phyloP scores from a whole-genome alignment of 179 eudicot species.

The Dionaea muscipula region DNA sequence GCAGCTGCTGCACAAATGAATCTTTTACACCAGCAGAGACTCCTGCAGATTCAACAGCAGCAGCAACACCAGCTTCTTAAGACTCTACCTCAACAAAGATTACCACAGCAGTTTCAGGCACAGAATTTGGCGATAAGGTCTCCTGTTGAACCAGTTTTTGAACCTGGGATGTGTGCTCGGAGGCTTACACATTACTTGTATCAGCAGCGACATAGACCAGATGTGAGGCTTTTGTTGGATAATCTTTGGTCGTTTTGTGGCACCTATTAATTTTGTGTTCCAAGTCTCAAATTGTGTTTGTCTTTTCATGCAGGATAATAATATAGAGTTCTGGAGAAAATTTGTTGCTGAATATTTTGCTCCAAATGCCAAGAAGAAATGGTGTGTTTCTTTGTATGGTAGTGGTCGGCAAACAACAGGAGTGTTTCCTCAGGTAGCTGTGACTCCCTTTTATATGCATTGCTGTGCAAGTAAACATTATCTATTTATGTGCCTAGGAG shows the following conservation, averaged over 20 bases:
- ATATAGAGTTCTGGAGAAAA: conserved; percentile 90
- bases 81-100: conserved; percentile 57
- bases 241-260: neutral
- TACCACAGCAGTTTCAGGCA: conserved; percentile 48
- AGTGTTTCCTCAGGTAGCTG: conserved; percentile 83
- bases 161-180: conserved; percentile 90
- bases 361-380: conserved; percentile 92
- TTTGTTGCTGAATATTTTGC: conserved; percentile 84
- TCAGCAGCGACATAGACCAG: conserved; percentile 87
- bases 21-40: conserved; percentile 45
- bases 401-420: conserved; percentile 93
- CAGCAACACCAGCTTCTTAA: conserved; percentile 69
- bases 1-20: conserved; percentile 55
- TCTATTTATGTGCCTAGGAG: too few relatives aligned
- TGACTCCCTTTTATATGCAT: neutral
- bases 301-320: conserved; percentile 56
- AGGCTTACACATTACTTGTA: conserved; percentile 85
- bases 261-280: neutral
- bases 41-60: conserved; percentile 51
- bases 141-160: conserved; percentile 61
- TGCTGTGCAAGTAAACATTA: neutral
- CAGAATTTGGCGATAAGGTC: conserved; percentile 69
- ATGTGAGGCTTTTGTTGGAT: conserved; percentile 32
- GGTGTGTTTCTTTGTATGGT: conserved; percentile 99
- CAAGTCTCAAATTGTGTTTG: neutral